These are phyloP conservation scores for Tolypocladium tropicale DNA, from an alignment of 2,329 filamentous ascomycete genomes.

Conservation along the genomic window DNA sequence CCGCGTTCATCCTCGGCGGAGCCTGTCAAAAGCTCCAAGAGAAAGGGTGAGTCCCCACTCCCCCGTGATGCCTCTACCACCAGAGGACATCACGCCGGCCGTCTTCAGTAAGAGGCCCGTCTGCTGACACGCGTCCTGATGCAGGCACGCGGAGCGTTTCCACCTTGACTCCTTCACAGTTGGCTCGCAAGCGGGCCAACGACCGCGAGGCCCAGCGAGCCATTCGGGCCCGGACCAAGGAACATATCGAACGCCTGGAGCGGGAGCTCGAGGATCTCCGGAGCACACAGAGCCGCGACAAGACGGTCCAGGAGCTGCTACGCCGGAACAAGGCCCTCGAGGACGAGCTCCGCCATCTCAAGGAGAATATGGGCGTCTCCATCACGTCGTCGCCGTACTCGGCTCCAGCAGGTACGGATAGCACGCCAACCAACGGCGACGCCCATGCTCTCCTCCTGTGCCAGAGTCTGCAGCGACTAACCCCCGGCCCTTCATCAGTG, in stretches of 20 bases:
- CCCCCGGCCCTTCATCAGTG: slow-evolving; percentile 20
- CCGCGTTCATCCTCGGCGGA: slow-evolving; percentile 32
- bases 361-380: slow-evolving; percentile 33
- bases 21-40: slow-evolving; percentile 31
- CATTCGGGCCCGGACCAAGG: slow-evolving; percentile 77
- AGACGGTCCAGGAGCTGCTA: slow-evolving; percentile 40
- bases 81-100: neutral
- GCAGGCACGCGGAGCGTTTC: slow-evolving; percentile 66
- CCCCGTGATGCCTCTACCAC: neutral
- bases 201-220: slow-evolving; percentile 84
- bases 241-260: slow-evolving; percentile 73
- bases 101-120: neutral
- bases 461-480: slow-evolving; percentile 7
- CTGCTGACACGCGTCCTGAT: neutral
- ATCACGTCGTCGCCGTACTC: slow-evolving; percentile 30
- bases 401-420: slow-evolving; percentile 24
- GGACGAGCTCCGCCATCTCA: slow-evolving; percentile 36
- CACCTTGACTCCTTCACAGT: slow-evolving; percentile 77
- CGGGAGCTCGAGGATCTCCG: slow-evolving; percentile 62
- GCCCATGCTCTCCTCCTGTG: slow-evolving; percentile 1
- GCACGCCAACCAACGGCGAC: slow-evolving; percentile 7
- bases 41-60: slow-evolving; percentile 34
- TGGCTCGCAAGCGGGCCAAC: slow-evolving; percentile 84
- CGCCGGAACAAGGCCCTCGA: slow-evolving; percentile 44
- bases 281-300: slow-evolving; percentile 35